A percentile compares a stretch with the other conserved stretches of the same genome.
phyloP scores from a whole-genome alignment of 495 filamentous ascomycete genomes.

The Lophiotrema nucula region DNA sequence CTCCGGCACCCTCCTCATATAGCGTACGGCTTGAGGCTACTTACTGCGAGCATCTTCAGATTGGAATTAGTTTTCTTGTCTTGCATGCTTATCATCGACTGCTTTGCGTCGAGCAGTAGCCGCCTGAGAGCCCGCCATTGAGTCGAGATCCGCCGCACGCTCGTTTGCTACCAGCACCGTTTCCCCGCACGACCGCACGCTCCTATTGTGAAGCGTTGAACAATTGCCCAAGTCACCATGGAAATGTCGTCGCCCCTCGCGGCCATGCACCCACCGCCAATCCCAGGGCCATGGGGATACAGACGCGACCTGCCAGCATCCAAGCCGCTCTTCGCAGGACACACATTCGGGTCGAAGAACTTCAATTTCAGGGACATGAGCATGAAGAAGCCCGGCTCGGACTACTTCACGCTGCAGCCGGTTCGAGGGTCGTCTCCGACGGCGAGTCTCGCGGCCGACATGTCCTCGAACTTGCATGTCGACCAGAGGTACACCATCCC shows the following conservation, averaged over 20 bases:
- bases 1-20: slow-evolving; percentile 19
- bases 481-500: slow-evolving; percentile 69
- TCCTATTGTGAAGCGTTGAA: background rate
- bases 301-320: slow-evolving; percentile 53
- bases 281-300: slow-evolving; percentile 49
- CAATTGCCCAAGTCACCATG: slow-evolving; percentile 52
- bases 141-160: slow-evolving; percentile 16
- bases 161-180: slow-evolving; percentile 18
- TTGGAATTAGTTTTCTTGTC: slow-evolving; percentile 38
- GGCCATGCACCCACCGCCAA: slow-evolving; percentile 80
- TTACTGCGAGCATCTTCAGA: slow-evolving; percentile 37
- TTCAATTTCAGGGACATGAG: slow-evolving; percentile 73
- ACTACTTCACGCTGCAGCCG: slow-evolving; percentile 76
- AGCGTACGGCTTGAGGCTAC: slow-evolving; percentile 27
- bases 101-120: slow-evolving; percentile 11
- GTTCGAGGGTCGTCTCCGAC: slow-evolving; percentile 85
- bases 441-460: slow-evolving; percentile 82
- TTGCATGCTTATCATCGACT: slow-evolving; percentile 32
- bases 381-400: slow-evolving; percentile 63
- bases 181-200: slow-evolving; percentile 3
- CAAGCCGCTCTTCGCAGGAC: slow-evolving; percentile 51
- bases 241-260: slow-evolving; percentile 92
- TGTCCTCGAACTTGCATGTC: slow-evolving; percentile 95
- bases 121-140: too few species aligned
- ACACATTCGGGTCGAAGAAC: slow-evolving; percentile 58